Evolutionary conservation across 2,329 filamentous ascomycete genomes (phyloP).

Genomic region (Pseudogymnoascus destructans): DNA sequence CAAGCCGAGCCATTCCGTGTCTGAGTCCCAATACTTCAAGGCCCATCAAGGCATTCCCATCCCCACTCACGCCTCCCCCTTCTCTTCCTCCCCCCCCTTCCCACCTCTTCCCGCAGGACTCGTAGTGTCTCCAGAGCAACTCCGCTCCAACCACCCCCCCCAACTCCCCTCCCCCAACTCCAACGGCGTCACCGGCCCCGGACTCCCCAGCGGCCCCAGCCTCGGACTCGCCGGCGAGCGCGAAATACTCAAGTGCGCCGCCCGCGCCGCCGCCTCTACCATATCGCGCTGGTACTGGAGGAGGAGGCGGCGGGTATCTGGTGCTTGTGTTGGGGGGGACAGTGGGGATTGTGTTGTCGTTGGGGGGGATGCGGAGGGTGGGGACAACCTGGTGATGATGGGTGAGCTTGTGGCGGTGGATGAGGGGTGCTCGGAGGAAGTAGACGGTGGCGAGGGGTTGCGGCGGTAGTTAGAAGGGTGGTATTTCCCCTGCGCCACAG

Average conservation of each 20-base stretch:
- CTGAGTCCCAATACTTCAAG: background rate
- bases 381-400: background rate
- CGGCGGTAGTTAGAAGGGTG: background rate
- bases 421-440: background rate
- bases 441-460: background rate
- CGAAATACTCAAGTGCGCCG: background rate
- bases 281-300: slow-evolving; percentile 1
- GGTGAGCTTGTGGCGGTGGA: background rate
- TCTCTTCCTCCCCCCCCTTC: background rate
- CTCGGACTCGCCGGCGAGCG: slow-evolving; percentile 2
- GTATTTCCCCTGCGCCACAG: slow-evolving; percentile 1
- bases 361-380: background rate
- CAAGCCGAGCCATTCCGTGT: background rate
- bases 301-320: background rate
- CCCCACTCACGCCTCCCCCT: background rate
- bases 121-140: too few species aligned
- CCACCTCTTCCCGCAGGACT: too few species aligned
- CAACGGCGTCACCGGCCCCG: background rate
- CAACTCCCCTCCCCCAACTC: slow-evolving; percentile 2
- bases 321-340: background rate
- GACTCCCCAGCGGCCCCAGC: background rate
- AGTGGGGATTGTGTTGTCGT: background rate
- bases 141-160: background rate
- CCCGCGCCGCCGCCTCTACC: background rate
- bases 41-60: background rate